Conservation (phyloP, 768 basidiomycete genomes). For the Tulasnella sp. region DNA sequence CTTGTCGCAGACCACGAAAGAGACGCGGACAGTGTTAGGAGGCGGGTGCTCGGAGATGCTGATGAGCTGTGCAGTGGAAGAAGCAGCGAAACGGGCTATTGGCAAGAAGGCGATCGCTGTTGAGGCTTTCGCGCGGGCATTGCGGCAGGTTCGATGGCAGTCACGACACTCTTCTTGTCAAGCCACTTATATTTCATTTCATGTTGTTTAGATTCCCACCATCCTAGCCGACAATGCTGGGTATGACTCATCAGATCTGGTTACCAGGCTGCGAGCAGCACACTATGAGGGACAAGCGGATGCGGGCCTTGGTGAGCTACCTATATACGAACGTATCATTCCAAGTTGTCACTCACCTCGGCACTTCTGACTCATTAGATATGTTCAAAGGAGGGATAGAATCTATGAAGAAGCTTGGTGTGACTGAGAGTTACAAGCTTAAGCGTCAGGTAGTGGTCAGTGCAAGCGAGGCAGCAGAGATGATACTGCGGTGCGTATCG, state of each 20-base stretch:
- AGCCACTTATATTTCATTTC: background rate
- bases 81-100: conserved; percentile 67
- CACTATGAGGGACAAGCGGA: conserved; percentile 84
- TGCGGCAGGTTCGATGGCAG: conserved; percentile 43
- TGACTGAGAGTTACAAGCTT: conserved; percentile 96
- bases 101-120: conserved; percentile 96
- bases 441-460: conserved; percentile 91
- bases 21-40: conserved; percentile 87
- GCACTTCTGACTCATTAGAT: conserved; percentile 39
- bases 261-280: conserved; percentile 77
- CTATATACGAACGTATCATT: background rate
- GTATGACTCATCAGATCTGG: conserved; percentile 93
- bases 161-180: background rate
- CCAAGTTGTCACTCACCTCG: background rate
- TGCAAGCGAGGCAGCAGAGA: conserved; percentile 93
- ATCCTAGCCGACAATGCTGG: conserved; percentile 97
- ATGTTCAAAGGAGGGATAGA: conserved; percentile 79
- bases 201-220: conserved; percentile 64
- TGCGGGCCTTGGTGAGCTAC: conserved; percentile 67
- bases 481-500: conserved; percentile 76
- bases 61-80: conserved; percentile 92
- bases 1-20: conserved; percentile 93
- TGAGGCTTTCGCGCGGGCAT: conserved; percentile 79
- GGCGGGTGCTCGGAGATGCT: conserved; percentile 98
- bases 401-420: conserved; percentile 76